Evolutionary conservation across 228 moss, liverwort and hornwort species (phyloP).

Genomic region (Sphagnum magellanicum): DNA sequence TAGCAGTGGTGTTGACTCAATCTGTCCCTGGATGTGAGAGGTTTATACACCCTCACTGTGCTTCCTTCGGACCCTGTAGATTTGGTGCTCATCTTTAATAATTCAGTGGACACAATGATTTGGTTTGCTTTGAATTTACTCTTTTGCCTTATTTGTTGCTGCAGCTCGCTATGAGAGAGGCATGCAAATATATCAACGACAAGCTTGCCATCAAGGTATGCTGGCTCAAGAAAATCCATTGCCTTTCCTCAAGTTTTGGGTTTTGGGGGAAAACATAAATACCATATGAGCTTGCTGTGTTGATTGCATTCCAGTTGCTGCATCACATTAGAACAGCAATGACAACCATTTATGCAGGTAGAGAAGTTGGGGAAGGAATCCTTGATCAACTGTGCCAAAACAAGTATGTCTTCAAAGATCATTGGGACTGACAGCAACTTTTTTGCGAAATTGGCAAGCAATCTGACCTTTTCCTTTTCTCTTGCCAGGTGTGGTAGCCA

Average conservation of each 20-base stretch:
- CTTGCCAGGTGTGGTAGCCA: background rate
- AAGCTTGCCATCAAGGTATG: constrained; percentile 77
- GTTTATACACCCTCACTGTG: background rate
- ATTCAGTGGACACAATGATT: too few species aligned
- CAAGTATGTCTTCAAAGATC: constrained; percentile 91
- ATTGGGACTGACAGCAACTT: constrained; percentile 81
- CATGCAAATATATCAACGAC: constrained; percentile 82
- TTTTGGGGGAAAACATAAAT: background rate
- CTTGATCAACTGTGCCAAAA: constrained; percentile 76
- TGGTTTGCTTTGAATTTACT: too few species aligned
- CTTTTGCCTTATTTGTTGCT: background rate
- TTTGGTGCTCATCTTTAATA: background rate
- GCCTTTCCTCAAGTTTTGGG: background rate
- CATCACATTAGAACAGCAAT: too few species aligned
- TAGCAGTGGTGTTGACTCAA: background rate
- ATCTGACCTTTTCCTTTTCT: background rate
- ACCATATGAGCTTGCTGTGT: too few species aligned
- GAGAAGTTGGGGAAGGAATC: constrained; percentile 91
- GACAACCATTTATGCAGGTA: constrained; percentile 30
- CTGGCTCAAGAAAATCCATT: background rate
- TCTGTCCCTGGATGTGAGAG: background rate
- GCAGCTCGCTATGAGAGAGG: constrained; percentile 91
- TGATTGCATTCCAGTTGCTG: too few species aligned
- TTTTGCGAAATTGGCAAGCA: constrained; percentile 78
- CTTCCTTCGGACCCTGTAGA: background rate